These are phyloP conservation scores for Hanseniaspora taiwanica DNA, from an alignment of 805 yeast genomes.

Conservation along the genomic window DNA sequence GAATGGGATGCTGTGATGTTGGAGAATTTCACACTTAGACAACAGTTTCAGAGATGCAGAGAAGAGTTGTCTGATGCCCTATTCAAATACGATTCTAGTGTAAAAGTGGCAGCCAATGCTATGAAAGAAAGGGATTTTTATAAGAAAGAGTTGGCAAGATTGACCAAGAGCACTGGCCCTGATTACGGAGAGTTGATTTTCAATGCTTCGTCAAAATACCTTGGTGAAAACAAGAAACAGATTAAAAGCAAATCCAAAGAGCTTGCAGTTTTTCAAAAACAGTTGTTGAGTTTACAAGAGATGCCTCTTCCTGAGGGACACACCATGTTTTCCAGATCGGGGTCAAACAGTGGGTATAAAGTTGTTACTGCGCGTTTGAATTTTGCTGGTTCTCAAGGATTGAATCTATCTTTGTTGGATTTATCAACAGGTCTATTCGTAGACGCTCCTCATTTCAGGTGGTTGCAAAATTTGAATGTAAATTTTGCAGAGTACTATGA, in stretches of 20 bases:
- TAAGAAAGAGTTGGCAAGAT: slow-evolving; percentile 43
- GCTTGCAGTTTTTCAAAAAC: background rate
- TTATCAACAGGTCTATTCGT: too few species aligned
- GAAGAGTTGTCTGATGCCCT: slow-evolving; percentile 66
- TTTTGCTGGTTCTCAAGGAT: too few species aligned
- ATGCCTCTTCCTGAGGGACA: background rate
- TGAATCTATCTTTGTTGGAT: too few species aligned
- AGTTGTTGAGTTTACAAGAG: too few species aligned
- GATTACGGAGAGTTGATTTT: slow-evolving; percentile 9
- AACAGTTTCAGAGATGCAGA: slow-evolving; percentile 51
- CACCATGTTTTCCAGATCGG: too few species aligned
- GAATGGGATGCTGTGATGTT: slow-evolving; percentile 85
- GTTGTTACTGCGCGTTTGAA: too few species aligned
- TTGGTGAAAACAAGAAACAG: background rate
- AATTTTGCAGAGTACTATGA: too few species aligned
- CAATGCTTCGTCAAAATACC: slow-evolving; percentile 1
- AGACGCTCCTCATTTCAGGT: too few species aligned
- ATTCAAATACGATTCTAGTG: slow-evolving; percentile 84
- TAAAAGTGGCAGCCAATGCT: slow-evolving; percentile 66
- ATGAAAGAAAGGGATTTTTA: slow-evolving; percentile 70
- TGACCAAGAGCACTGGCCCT: slow-evolving; percentile 31
- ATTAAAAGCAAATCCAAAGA: background rate
- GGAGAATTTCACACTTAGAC: slow-evolving; percentile 64
- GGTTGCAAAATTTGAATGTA: too few species aligned
- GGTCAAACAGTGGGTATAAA: too few species aligned